Evolutionary conservation across 257 asterid species (phyloP), one percentile per base, ranked within the genome.

Genomic region (Anisodus acutangulus): DNA sequence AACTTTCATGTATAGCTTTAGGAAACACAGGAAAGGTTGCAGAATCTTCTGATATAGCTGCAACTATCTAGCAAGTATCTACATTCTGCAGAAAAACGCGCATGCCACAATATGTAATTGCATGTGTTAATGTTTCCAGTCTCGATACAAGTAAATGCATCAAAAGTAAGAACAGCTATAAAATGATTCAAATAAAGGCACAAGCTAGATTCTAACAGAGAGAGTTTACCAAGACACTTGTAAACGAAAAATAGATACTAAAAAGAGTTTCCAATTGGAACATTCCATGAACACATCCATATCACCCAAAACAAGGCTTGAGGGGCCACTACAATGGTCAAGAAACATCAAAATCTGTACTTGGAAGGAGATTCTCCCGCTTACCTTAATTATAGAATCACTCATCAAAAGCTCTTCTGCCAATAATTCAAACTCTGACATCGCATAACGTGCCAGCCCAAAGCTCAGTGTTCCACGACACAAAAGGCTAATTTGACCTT

Each of bases 331-430:
- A 12, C 47, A 17, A 43, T 19, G 35, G 26, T 55, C 83, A 84
- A 37, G 19, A 37, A 49, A 86, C 63, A 43, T 54, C 83, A 82
- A 81, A 22, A 51, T 57, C 84, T 60, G 31, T 12, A 85, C 9
- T 76, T 58, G 66, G 70, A 66, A 63, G 82, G 19, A 60, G 41
- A 47, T 59, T 53, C 2, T 10, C 85, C 92, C 16, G 4, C 66
- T 88, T 89, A 95, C 99, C 94, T 93, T 90, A 66, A 97, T 89
- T 70, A 88, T 85, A 74, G 99, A 97, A 88, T 97, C 97, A 81
- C 99, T 93, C 98, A 95, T 97, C 87, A 97, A 90, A 70, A 97
- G 92, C 91, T 97, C 99, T 89, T 97, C 99, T 71, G 99, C 98
- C 92, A 93, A 88, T 78, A 97, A 86, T 89, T 97, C 99, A 88